A percentile compares a stretch with the other conserved stretches of the same genome.
Evolutionary conservation across 192 early-diverging fungal genomes (phyloP).

Genomic region (Mortierella claussenii): DNA sequence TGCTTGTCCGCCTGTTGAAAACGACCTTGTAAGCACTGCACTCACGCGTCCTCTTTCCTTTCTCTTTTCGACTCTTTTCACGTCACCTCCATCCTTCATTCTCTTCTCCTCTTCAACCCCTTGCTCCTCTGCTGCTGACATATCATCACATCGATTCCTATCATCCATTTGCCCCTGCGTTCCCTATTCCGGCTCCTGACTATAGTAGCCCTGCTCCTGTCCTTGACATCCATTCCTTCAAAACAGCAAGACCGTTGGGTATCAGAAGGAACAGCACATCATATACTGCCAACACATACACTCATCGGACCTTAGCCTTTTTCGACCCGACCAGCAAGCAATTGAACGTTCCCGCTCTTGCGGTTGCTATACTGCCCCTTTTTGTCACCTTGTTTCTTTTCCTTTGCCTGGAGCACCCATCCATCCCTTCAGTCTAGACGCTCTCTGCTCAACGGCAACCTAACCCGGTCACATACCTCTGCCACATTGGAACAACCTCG

Average conservation of each 20-base stretch:
- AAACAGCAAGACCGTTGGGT: conserved; percentile 1
- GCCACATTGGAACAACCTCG: not conserved
- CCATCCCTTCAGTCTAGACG: too few relatives aligned
- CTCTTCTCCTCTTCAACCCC: not conserved
- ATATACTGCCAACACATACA: too few relatives aligned
- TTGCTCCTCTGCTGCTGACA: not conserved
- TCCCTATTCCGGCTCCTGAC: conserved; percentile 5
- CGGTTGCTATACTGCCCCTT: too few relatives aligned
- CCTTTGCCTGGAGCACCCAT: too few relatives aligned
- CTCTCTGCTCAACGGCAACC: too few relatives aligned
- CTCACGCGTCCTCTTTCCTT: not conserved
- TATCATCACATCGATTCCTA: not conserved
- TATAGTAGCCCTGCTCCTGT: not conserved
- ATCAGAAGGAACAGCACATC: too few relatives aligned
- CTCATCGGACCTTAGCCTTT: too few relatives aligned
- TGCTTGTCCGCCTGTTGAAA: not conserved
- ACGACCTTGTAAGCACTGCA: too few relatives aligned
- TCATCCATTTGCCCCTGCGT: not conserved
- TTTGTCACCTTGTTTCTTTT: too few relatives aligned
- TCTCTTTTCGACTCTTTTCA: not conserved
- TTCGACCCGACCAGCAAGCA: too few relatives aligned
- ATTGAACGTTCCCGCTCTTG: too few relatives aligned
- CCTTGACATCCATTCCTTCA: not conserved
- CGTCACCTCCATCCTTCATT: not conserved
- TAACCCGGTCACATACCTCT: too few relatives aligned